Percentiles rank a stretch among this genome's conserved stretches.
These are phyloP conservation scores for Tuber magnatum DNA, from an alignment of 495 filamentous ascomycete genomes.

Conservation along the genomic window DNA sequence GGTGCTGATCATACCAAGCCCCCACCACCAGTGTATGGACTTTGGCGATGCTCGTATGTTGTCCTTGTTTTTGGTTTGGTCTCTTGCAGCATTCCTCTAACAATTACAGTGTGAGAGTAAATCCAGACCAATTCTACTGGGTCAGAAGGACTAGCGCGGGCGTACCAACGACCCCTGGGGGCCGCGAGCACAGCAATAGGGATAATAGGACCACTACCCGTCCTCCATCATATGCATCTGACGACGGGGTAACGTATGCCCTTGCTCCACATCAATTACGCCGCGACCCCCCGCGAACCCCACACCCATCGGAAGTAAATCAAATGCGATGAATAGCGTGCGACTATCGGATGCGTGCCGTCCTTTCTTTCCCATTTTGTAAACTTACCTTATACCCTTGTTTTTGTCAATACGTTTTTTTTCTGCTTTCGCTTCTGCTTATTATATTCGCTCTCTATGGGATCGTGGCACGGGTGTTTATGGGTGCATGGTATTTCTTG, in stretches of 20 bases:
- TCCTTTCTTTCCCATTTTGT: not conserved
- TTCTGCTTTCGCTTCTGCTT: not conserved
- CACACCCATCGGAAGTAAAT: constrained; percentile 47
- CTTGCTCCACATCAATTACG: constrained; percentile 52
- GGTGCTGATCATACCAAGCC: constrained; percentile 45
- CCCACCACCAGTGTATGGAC: constrained; percentile 79
- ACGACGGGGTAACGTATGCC: constrained; percentile 63
- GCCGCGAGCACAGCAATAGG: constrained; percentile 33
- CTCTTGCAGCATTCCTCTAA: constrained; percentile 15
- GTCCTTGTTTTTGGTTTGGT: not conserved
- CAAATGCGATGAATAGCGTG: not conserved
- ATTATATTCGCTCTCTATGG: not conserved
- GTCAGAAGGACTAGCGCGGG: constrained; percentile 49
- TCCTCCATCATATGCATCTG: constrained; percentile 64
- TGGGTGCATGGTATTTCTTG: not conserved
- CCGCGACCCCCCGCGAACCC: constrained; percentile 44
- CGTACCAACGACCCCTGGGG: constrained; percentile 29
- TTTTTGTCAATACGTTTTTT: not conserved
- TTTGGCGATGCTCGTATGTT: constrained; percentile 77
- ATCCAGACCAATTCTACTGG: constrained; percentile 77
- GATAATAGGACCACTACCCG: constrained; percentile 41
- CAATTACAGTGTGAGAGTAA: constrained; percentile 49
- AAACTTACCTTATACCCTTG: not conserved
- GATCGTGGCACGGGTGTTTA: not conserved
- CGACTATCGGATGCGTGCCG: not conserved